A percentile compares a stretch with the other conserved stretches of the same genome.
Evolutionary conservation across 345 rosid genomes (phyloP).

Genomic region (Euclidium syriacum): DNA sequence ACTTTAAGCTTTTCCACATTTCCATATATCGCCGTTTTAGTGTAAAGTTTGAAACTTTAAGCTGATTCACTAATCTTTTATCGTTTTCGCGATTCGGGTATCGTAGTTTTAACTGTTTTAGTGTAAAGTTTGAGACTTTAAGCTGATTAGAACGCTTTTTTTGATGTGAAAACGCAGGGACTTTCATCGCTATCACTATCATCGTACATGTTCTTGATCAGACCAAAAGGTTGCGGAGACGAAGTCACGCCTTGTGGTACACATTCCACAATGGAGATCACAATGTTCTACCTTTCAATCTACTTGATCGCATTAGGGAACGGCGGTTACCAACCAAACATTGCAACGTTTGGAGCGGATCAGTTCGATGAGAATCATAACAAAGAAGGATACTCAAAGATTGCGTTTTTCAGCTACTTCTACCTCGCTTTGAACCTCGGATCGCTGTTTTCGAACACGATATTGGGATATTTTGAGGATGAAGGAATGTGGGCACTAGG

Average conservation of each 20-base stretch:
- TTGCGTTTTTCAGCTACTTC: conserved; percentile 95
- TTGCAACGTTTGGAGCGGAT: conserved; percentile 94
- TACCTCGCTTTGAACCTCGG: conserved; percentile 93
- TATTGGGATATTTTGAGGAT: conserved; percentile 86
- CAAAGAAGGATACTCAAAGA: conserved; percentile 76
- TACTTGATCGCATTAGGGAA: conserved; percentile 88
- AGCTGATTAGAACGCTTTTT: neutral
- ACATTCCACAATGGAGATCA: conserved; percentile 63
- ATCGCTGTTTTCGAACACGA: conserved; percentile 91
- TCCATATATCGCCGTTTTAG: no score
- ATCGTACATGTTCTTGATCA: conserved; percentile 63
- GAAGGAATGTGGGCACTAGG: conserved; percentile 95
- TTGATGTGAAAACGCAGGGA: conserved; percentile 49
- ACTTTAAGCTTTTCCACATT: no score
- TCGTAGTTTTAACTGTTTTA: neutral
- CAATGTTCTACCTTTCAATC: conserved; percentile 78
- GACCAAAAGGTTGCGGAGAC: conserved; percentile 84
- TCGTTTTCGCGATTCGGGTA: neutral
- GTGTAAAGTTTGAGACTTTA: neutral
- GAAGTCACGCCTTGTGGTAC: conserved; percentile 58
- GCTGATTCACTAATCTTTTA: neutral
- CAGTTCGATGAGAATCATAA: conserved; percentile 93
- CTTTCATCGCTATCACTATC: conserved; percentile 65
- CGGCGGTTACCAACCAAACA: conserved; percentile 98
- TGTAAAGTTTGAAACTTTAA: no score